Conservation (phyloP, 2,329 filamentous ascomycete genomes). For the Eutypa lata region DNA sequence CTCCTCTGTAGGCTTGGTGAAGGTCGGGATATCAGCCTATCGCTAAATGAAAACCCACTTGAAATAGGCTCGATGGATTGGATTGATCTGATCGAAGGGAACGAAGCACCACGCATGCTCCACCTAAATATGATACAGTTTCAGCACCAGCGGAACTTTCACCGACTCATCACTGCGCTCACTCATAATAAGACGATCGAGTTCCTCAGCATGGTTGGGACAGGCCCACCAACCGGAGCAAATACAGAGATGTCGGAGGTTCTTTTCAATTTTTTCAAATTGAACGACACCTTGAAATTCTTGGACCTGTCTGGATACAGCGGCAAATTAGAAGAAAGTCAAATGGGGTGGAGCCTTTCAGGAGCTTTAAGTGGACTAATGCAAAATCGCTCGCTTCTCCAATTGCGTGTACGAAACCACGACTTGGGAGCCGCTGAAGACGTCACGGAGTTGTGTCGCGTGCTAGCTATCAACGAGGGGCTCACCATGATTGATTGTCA, state of each 20-base stretch:
- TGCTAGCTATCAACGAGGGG: constrained; percentile 45
- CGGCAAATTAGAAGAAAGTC: constrained; percentile 55
- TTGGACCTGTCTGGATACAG: constrained; percentile 56
- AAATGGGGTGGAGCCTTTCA: constrained; percentile 52
- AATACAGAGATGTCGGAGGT: constrained; percentile 46
- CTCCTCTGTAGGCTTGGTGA: constrained; percentile 50
- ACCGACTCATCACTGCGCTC: constrained; percentile 47
- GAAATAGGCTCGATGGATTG: constrained; percentile 51
- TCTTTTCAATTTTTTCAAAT: constrained; percentile 48
- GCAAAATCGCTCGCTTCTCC: constrained; percentile 41
- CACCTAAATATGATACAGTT: constrained; percentile 59
- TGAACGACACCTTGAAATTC: constrained; percentile 48
- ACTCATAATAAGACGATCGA: constrained; percentile 48
- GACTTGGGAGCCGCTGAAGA: constrained; percentile 44
- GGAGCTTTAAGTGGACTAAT: constrained; percentile 46
- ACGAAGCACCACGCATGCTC: constrained; percentile 47
- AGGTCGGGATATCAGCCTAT: constrained; percentile 44
- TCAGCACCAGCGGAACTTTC: constrained; percentile 47
- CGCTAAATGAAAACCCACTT: constrained; percentile 50
- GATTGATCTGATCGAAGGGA: constrained; percentile 43
- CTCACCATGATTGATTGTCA: constrained; percentile 53
- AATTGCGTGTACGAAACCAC: constrained; percentile 55
- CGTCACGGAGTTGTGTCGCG: constrained; percentile 42
- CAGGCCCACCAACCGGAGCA: constrained; percentile 45
- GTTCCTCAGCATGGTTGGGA: constrained; percentile 53